Base-by-base conservation (phyloP, 2,329 filamentous ascomycete genomes). In the Incumbomyces delicatus region DNA sequence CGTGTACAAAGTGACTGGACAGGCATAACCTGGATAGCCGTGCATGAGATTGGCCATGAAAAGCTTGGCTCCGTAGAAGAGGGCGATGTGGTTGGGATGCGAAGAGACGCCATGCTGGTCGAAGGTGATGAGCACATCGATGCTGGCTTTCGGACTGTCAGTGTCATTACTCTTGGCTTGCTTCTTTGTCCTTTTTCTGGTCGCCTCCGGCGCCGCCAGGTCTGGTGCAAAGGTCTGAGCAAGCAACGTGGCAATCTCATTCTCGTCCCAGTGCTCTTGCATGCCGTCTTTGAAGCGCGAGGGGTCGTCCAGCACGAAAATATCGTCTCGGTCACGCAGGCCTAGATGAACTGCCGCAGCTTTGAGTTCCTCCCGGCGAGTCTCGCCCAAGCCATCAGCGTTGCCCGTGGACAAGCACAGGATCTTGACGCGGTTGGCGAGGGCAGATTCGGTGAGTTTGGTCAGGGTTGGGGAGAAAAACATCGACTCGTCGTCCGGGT, bases 401-500 rank as follows among this genome's bases (percentile, higher is more conserved):
- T 96, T 76, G 47, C 87, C 85, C 55, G 81, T 90, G 66, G 86
- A 94, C 53, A 98, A 70, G 68, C 92, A 98, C 47, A 96, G 69
- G 53, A 98, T 94, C 68, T 94, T 92, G 61, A 98, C 76, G 62
- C 94, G 87, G 67, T 98, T 96, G 3, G 86, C 85, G 16, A 83
- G 74, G 49, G 81, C 78, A 3, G 87, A 87, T 12, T 77, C 74
- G 14, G 88, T 90, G 48, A 98, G 76, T n/a, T 85, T 81, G 57
- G 94, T 75, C 12, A 96, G 74, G 1, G 87, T 85, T 0, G 92
- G 92, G 53, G 88, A 81, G 68, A 98, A 98, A 74, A 98, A 98
- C 92, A 98, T 98, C 65, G 90, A 92, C 71, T 98, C 92, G 61
- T 98, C 92, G 67, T 98, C 92, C 0, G 92, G 92, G 68, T 98